Conservation (phyloP, 2,329 filamentous ascomycete species). For the Claviceps sp. region DNA sequence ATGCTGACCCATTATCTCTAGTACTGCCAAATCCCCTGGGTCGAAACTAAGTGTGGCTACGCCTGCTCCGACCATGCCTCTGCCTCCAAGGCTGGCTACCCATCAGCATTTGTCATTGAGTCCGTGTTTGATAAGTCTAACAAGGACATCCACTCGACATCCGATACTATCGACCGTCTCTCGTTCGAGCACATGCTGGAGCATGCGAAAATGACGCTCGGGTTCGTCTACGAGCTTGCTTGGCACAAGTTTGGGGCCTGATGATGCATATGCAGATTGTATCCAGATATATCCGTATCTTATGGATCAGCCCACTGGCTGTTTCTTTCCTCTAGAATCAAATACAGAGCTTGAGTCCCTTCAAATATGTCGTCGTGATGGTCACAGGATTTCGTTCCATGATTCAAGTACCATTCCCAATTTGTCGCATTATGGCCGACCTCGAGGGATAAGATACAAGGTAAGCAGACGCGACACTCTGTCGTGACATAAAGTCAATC, state of each 20-base stretch:
- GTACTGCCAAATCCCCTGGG: slow-evolving; percentile 81
- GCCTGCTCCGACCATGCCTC: slow-evolving; percentile 67
- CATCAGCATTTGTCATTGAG: slow-evolving; percentile 65
- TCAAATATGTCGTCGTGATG: too few species aligned
- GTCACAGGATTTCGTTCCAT: too few species aligned
- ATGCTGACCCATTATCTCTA: slow-evolving; percentile 15
- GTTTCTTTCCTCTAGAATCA: too few species aligned
- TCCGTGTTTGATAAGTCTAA: slow-evolving; percentile 54
- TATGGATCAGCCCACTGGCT: too few species aligned
- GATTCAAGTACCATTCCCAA: too few species aligned
- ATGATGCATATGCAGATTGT: neutral
- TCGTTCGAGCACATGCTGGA: slow-evolving; percentile 87
- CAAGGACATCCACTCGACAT: slow-evolving; percentile 55
- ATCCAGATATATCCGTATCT: too few species aligned
- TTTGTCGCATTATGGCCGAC: too few species aligned
- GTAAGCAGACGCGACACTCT: too few species aligned
- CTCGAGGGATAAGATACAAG: too few species aligned
- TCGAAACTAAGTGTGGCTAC: slow-evolving; percentile 81
- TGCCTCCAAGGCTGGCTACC: slow-evolving; percentile 61
- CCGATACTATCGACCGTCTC: slow-evolving; percentile 57
- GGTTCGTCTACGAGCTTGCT: slow-evolving; percentile 71
- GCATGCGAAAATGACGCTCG: slow-evolving; percentile 74
- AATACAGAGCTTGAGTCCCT: too few species aligned
- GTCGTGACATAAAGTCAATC: neutral
- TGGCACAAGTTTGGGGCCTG: slow-evolving; percentile 48